phyloP scores from a whole-genome alignment of 352 stramenopile genomes.

The Phytopythium chamaehyphon region DNA sequence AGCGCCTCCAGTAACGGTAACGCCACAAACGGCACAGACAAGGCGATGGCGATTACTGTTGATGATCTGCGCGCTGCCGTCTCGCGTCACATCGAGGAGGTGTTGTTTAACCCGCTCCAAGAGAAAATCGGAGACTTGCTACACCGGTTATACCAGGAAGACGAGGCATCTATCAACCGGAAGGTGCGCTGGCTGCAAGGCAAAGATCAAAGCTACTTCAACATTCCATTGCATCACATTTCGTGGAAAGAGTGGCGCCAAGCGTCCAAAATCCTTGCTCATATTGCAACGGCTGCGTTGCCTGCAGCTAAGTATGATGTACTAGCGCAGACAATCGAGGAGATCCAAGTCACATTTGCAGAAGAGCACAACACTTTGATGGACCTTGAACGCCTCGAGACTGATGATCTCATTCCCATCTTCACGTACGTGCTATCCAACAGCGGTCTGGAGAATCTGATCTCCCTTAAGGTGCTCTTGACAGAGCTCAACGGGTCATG shows the following conservation, averaged over 20 bases:
- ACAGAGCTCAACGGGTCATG: slow-evolving; percentile 71
- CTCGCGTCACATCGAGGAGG: slow-evolving; percentile 79
- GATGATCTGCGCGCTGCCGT: slow-evolving; percentile 54
- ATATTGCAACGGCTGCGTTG: slow-evolving; percentile 43
- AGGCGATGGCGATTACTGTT: slow-evolving; percentile 34
- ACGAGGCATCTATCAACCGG: slow-evolving; percentile 75
- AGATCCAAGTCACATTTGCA: slow-evolving; percentile 72
- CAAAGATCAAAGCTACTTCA: slow-evolving; percentile 90
- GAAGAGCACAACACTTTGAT: slow-evolving; percentile 64
- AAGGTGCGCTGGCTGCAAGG: slow-evolving; percentile 87
- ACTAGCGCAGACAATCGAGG: slow-evolving; percentile 60
- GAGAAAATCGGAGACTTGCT: slow-evolving; percentile 53
- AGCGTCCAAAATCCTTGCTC: slow-evolving; percentile 62
- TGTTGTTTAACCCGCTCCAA: slow-evolving; percentile 66
- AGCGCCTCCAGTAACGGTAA: slow-evolving; percentile 16
- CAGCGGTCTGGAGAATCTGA: slow-evolving; percentile 78
- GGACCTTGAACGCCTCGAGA: slow-evolving; percentile 58
- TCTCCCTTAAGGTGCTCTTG: slow-evolving; percentile 75
- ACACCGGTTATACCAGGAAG: slow-evolving; percentile 61
- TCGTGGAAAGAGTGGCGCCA: slow-evolving; percentile 85
- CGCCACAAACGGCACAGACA: not conserved
- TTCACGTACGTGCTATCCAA: slow-evolving; percentile 89
- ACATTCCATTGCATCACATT: slow-evolving; percentile 77
- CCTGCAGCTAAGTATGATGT: slow-evolving; percentile 81
- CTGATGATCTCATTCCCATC: slow-evolving; percentile 85